Percentiles rank a stretch among this genome's conserved stretches.
These are phyloP conservation scores for Camellia sinensis DNA, from an alignment of 148 eudicot genomes.

Conservation along the genomic window DNA sequence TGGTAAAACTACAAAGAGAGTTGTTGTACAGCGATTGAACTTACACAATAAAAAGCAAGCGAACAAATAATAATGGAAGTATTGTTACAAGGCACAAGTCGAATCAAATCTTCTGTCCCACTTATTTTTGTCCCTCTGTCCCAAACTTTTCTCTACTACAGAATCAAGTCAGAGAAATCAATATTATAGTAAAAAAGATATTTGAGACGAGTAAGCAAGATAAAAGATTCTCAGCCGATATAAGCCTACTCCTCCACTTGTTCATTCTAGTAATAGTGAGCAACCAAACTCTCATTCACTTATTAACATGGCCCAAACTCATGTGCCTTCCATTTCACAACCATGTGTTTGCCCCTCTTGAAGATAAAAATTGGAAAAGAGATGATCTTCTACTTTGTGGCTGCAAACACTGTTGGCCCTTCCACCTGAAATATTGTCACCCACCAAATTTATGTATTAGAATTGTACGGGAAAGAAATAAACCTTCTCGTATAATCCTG, in stretches of 20 bases:
- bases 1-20: neutral
- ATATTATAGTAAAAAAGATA: too few relatives aligned
- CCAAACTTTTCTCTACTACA: too few relatives aligned
- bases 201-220: too few relatives aligned
- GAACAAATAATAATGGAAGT: neutral
- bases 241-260: neutral
- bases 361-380: neutral
- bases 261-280: neutral
- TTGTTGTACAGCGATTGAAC: slow-evolving; percentile 1
- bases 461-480: too few relatives aligned
- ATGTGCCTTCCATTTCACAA: slow-evolving; percentile 9
- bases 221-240: too few relatives aligned
- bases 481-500: too few relatives aligned
- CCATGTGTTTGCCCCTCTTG: slow-evolving; percentile 1
- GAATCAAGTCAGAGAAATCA: too few relatives aligned
- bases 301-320: slow-evolving; percentile 9
- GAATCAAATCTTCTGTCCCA: too few relatives aligned
- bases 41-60: neutral
- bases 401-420: slow-evolving; percentile 65
- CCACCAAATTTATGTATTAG: neutral
- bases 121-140: too few relatives aligned
- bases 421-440: slow-evolving; percentile 71
- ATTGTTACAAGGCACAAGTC: neutral
- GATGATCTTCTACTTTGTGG: slow-evolving; percentile 49
- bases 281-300: slow-evolving; percentile 1